Conservation (phyloP, 2,329 filamentous ascomycete genomes). For the Alternaria incomplexa region DNA sequence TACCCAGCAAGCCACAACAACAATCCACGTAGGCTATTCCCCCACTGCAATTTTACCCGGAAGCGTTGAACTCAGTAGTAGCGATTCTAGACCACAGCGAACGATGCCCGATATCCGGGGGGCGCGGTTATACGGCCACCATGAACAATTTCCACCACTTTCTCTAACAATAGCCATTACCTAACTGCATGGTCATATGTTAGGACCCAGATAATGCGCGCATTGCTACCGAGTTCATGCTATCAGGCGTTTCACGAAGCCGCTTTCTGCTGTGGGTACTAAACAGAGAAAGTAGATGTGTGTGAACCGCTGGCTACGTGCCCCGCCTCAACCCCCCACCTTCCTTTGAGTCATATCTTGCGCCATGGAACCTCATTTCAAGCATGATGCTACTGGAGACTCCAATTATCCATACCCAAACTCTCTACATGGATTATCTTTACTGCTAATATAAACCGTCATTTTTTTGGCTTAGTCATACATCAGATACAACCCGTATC, state of each 20-base stretch:
- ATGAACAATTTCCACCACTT: neutral
- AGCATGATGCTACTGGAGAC: neutral
- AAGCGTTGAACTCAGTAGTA: neutral
- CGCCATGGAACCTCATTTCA: neutral
- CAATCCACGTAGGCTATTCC: neutral
- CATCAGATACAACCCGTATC: neutral
- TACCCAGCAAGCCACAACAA: neutral
- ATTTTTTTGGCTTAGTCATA: neutral
- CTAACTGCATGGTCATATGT: neutral
- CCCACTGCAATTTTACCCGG: neutral
- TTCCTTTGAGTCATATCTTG: neutral
- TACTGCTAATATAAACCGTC: neutral
- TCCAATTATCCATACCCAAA: neutral
- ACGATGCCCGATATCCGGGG: neutral
- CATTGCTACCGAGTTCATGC: neutral
- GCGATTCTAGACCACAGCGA: neutral
- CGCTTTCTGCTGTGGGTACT: neutral
- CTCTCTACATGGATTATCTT: neutral
- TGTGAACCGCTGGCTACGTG: neutral
- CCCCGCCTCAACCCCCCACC: conserved; percentile 1
- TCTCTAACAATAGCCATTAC: neutral
- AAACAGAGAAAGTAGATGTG: neutral
- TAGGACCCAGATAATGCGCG: neutral
- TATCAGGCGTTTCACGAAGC: neutral
- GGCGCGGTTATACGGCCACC: neutral